Evolutionary conservation across 768 basidiomycete genomes (phyloP), one percentile per base, ranked within the genome.

Genomic region (Podaxis pistillaris): DNA sequence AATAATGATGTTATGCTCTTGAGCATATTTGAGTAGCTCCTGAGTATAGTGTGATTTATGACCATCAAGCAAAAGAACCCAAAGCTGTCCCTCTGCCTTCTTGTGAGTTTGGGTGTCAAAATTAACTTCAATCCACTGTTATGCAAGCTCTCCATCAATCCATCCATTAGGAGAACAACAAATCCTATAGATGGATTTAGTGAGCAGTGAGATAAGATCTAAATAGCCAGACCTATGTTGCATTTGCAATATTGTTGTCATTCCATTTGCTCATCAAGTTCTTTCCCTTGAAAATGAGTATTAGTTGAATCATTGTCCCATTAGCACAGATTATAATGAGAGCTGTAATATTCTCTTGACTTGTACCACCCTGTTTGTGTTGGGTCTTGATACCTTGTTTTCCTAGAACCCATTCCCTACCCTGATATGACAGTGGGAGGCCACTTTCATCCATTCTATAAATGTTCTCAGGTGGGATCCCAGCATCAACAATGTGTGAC

Each of bases 361-460:
- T 68, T 1, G 66, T 74, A 26, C 71, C 62, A 0, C 75, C 70
- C 56, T 67, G 67, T 53, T 73, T 68, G 62, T 79, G 70, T 62
- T 79, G 77, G 0, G 66, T 58, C 53, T 72, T 74, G 0, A 65
- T 58, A 17, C 72, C 71, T 28, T 65, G 53, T 7, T 63, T 58
- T 0, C 73, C 72, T 47, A 75, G 64, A 1, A 79, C 77, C 1
- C 68, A 47, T 47, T 77, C 68, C 1, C 52, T 65, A 0, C 74
- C 74, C 19, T 60, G 24, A 52, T 74, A 64, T 8, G 64, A 62
- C 13, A 72, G 63, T 22, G 70, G 68, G 38, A 75, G 70, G 5
- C 75, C 73, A 40, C 70, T 76, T 65, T 80, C 73, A 62, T 80
- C 77, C 73, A 76, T 78, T 12, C 70, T 73, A 66, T 77, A 81